These are phyloP conservation scores for Isatis tinctoria DNA, from an alignment of 345 rosid species.

Conservation along the genomic window DNA sequence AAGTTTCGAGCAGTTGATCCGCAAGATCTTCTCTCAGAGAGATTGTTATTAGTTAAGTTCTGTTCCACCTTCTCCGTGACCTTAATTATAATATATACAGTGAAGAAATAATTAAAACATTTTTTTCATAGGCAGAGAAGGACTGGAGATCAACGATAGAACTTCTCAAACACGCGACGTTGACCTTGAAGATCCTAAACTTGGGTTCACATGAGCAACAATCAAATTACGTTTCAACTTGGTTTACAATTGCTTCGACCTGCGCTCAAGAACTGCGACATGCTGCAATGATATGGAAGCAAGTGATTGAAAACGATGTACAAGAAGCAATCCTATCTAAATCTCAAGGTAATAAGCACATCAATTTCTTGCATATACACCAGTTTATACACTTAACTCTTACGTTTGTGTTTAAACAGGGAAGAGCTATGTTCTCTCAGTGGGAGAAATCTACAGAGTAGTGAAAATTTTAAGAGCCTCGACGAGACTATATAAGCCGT, in stretches of 20 bases:
- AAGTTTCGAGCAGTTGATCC: constrained; percentile 53
- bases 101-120: neutral
- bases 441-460: constrained; percentile 84
- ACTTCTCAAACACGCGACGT: constrained; percentile 50
- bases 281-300: constrained; percentile 76
- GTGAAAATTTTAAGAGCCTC: constrained; percentile 59
- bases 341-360: constrained; percentile 49
- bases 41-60: constrained; percentile 52
- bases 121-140: constrained; percentile 57
- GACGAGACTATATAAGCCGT: constrained; percentile 64
- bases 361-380: neutral
- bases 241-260: constrained; percentile 54
- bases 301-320: constrained; percentile 44
- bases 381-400: too few species aligned
- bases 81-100: neutral
- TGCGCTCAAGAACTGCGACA: constrained; percentile 75
- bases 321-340: constrained; percentile 43
- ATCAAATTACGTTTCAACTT: constrained; percentile 48
- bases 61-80: neutral
- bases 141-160: constrained; percentile 49
- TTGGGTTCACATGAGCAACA: constrained; percentile 56
- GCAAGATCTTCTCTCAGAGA: constrained; percentile 55
- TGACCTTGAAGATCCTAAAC: constrained; percentile 51
- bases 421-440: constrained; percentile 51
- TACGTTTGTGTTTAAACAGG: too few species aligned